Evolutionary conservation across 108 stramenopile genomes (phyloP).

Genomic region (Pseudonitzschia delicatissima): DNA sequence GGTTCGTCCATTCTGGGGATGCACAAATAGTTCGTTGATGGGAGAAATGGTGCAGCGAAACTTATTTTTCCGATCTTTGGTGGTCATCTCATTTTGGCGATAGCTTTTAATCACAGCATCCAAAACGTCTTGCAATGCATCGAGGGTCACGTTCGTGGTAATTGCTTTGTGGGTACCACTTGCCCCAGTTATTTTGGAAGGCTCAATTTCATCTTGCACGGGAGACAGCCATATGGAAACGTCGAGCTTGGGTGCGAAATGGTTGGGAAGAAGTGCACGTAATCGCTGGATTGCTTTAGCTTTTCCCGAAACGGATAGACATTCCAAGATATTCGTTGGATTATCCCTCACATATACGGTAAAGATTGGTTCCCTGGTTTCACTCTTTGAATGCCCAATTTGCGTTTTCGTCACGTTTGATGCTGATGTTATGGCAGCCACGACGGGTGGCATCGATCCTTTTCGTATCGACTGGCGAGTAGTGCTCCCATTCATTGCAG

Average conservation of each 20-base stretch:
- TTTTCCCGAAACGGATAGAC: background rate
- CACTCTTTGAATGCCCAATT: too few species aligned
- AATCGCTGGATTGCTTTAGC: background rate
- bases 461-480: background rate
- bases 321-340: background rate
- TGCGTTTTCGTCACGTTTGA: too few species aligned
- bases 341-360: background rate
- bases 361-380: too few species aligned
- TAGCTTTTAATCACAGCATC: background rate
- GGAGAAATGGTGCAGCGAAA: background rate
- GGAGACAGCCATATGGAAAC: background rate
- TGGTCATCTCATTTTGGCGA: background rate
- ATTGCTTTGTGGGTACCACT: background rate
- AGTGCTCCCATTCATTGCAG: background rate
- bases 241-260: constrained; percentile 2
- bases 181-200: too few species aligned
- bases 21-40: background rate
- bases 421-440: too few species aligned
- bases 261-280: background rate
- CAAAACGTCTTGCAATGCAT: background rate
- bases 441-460: constrained; percentile 7
- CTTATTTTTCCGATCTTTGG: background rate
- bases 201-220: background rate
- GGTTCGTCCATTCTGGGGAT: background rate
- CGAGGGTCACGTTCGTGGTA: background rate